These are phyloP conservation scores for Phialemonium atrogriseum DNA, from an alignment of 2,329 filamentous ascomycete genomes.

Conservation along the genomic window DNA sequence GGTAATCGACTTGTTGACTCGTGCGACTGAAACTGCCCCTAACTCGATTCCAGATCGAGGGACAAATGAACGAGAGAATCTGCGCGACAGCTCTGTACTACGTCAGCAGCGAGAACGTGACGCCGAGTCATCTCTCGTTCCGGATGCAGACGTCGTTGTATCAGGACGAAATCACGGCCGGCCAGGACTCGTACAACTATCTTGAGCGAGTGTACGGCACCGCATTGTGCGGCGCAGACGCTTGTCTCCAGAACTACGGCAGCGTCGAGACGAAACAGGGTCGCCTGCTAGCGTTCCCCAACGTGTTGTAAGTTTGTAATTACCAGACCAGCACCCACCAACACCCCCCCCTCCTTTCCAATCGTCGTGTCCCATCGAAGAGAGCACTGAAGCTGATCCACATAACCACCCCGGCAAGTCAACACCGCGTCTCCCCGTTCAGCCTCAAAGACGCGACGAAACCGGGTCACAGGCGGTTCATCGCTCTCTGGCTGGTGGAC, in stretches of 20 bases:
- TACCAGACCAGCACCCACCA: slow-evolving; percentile 17
- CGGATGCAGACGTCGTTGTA: slow-evolving; percentile 20
- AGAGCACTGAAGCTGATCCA: not conserved
- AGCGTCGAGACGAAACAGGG: slow-evolving; percentile 29
- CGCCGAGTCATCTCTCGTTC: slow-evolving; percentile 33
- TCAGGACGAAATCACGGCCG: slow-evolving; percentile 4
- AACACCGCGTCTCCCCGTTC: slow-evolving; percentile 44
- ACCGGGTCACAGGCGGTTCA: slow-evolving; percentile 46
- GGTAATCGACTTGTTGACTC: not conserved
- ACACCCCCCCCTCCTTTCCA: slow-evolving; percentile 10
- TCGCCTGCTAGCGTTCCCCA: slow-evolving; percentile 35
- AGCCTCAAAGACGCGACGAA: slow-evolving; percentile 36
- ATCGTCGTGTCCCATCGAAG: slow-evolving; percentile 1
- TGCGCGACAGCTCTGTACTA: slow-evolving; percentile 47
- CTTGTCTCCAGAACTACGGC: slow-evolving; percentile 31
- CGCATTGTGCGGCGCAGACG: slow-evolving; percentile 1
- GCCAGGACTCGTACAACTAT: slow-evolving; percentile 9
- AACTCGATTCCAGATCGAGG: slow-evolving; percentile 31
- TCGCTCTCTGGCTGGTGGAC: slow-evolving; percentile 53
- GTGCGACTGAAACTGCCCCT: not conserved
- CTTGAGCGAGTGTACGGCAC: slow-evolving; percentile 13
- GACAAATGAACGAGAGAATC: slow-evolving; percentile 44
- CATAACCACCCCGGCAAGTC: slow-evolving; percentile 13
- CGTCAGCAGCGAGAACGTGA: slow-evolving; percentile 43
- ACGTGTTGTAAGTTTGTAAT: slow-evolving; percentile 13